phyloP scores from a whole-genome alignment of 2,329 filamentous ascomycete species.

The Pyrenophora seminiperda region DNA sequence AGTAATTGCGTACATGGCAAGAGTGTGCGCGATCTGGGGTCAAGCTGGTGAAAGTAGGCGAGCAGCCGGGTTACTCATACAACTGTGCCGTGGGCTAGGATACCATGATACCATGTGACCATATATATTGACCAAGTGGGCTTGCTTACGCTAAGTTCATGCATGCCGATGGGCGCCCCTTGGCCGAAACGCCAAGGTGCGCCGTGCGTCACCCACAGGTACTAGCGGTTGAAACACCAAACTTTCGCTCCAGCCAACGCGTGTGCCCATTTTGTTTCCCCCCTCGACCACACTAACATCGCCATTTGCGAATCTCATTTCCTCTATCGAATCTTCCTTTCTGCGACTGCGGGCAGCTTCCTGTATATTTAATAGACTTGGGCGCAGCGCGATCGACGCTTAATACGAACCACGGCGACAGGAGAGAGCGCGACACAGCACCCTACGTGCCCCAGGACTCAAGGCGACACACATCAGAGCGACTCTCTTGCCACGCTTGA shows the following conservation, averaged over 20 bases:
- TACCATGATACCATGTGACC: too few relatives aligned
- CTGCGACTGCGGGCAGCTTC: slow-evolving; percentile 38
- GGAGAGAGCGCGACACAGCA: slow-evolving; percentile 12
- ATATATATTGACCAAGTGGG: too few relatives aligned
- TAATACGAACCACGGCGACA: slow-evolving; percentile 14
- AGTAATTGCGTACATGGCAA: too few relatives aligned
- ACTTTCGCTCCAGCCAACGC: slow-evolving; percentile 41
- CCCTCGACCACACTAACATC: slow-evolving; percentile 19
- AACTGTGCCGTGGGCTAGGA: neutral
- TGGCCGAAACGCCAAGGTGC: slow-evolving; percentile 29
- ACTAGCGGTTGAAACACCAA: slow-evolving; percentile 33
- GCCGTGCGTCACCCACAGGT: slow-evolving; percentile 31
- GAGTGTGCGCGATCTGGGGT: too few relatives aligned
- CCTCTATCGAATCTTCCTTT: slow-evolving; percentile 15
- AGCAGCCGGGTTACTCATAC: neutral
- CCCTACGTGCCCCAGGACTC: slow-evolving; percentile 5
- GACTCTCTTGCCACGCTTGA: neutral
- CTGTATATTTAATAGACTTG: slow-evolving; percentile 22
- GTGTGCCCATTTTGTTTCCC: slow-evolving; percentile 16
- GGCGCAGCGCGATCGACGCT: slow-evolving; percentile 1
- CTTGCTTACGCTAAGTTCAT: slow-evolving; percentile 13
- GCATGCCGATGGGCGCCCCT: slow-evolving; percentile 6
- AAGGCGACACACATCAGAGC: neutral
- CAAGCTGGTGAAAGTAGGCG: neutral
- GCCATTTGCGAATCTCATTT: slow-evolving; percentile 18